Base-by-base conservation (phyloP, 768 basidiomycete genomes). In the Boletus edulis region DNA sequence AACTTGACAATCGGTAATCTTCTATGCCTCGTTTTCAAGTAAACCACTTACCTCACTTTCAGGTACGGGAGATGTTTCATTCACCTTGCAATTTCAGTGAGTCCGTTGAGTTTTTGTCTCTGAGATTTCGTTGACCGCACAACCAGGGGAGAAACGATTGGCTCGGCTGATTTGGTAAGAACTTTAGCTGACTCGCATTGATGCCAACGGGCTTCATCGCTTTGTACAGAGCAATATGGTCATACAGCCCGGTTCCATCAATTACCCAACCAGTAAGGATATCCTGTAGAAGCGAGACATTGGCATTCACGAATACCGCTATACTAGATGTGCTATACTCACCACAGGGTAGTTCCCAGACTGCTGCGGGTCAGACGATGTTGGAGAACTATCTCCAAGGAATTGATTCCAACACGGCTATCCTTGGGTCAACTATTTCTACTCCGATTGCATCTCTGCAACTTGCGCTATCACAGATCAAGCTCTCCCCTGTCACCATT, bases 371-470 rank as follows among this genome's bases (percentile, higher is more conserved):
- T 20, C 76, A 74, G 50, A 62, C 64, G 10, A 64, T 89, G 56
- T 75, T 90, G 45, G 79, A 86, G 68, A 84, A 86, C 64, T 89
- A 82, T 62, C 67, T 90, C n/a, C 82, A 86, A 69, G 87, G 85
- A 17, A 59, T 82, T 31, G 71, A 81, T 55, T 79, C 80, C 8
- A 72, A 74, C 43, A 83, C 82, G 2, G 73, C 74, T 5, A 88
- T 90, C 49, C 61, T 71, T 8, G 87, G 87, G 5, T 75, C 78
- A 13, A 75, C 73, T 1, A 73, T 61, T 38, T 82, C 86, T 4
- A 89, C 86, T 1, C 71, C 75, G 0, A 82, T 89, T 15, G 73
- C 73, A 38, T 88, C 87, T 1, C 70, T 90, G 37, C 77, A 86
- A 61, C 66, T 70, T 13, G 86, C 85, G 1, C 72, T 90, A 46